phyloP scores from a whole-genome alignment of 371 early-diverging fungal species.

The Globomyces sp. region DNA sequence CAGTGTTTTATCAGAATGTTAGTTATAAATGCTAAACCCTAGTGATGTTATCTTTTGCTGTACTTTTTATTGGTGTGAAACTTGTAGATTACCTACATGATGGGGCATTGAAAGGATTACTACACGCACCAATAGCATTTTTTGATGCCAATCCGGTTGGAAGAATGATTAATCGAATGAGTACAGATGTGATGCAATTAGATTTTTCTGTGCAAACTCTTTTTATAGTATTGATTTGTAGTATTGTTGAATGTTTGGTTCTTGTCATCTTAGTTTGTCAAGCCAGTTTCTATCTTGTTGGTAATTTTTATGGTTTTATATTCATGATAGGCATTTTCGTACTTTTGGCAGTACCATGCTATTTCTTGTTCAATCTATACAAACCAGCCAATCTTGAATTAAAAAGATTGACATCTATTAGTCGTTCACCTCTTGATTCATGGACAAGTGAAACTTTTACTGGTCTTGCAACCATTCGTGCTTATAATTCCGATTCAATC shows the following conservation, averaged over 20 bases:
- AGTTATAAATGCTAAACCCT: too few species aligned
- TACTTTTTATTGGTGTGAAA: too few species aligned
- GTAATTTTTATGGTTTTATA: too few species aligned
- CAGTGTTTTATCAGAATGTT: too few species aligned
- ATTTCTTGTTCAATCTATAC: neutral
- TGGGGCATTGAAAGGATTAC: constrained; percentile 55
- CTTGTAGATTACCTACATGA: constrained; percentile 26
- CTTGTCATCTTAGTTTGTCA: too few species aligned
- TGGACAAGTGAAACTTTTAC: constrained; percentile 67
- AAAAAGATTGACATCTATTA: constrained; percentile 2
- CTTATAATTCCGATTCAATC: constrained; percentile 15
- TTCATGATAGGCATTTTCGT: too few species aligned
- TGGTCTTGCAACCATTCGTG: constrained; percentile 30
- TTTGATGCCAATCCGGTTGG: constrained; percentile 83
- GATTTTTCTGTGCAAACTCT: too few species aligned
- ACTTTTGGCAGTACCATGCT: too few species aligned
- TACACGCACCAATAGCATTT: constrained; percentile 62
- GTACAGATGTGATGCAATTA: constrained; percentile 21
- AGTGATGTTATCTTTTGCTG: too few species aligned
- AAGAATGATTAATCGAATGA: constrained; percentile 41
- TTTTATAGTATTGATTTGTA: too few species aligned
- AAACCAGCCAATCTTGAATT: neutral
- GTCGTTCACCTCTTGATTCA: constrained; percentile 61
- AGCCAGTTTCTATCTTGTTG: too few species aligned
- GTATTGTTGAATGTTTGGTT: too few species aligned